A percentile compares a stretch with the other conserved stretches of the same genome.
These are phyloP conservation scores for Plenodomus lindquistii DNA, from an alignment of 2,329 filamentous ascomycete species.

Conservation along the genomic window DNA sequence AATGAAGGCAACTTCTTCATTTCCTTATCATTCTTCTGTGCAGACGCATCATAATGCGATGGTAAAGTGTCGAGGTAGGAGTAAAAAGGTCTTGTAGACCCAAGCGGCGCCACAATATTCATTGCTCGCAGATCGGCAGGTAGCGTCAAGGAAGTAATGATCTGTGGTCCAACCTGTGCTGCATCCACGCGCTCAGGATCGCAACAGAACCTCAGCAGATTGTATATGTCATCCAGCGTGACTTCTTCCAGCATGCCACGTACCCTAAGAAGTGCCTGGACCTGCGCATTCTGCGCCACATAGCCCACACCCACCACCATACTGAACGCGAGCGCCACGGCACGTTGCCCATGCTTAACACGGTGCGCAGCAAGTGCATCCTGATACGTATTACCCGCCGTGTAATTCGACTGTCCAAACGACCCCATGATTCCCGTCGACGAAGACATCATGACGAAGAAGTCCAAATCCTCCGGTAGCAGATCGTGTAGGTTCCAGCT, in stretches of 20 bases:
- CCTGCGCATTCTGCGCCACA: conserved; percentile 18
- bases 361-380: conserved; percentile 31
- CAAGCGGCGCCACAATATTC: conserved; percentile 18
- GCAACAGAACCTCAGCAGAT: conserved; percentile 22
- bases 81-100: conserved; percentile 15
- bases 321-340: conserved; percentile 22
- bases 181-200: conserved; percentile 9
- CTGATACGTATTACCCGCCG: conserved; percentile 28
- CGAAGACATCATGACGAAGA: conserved; percentile 31
- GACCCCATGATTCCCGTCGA: conserved; percentile 24
- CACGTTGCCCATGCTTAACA: conserved; percentile 12
- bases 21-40: conserved; percentile 1
- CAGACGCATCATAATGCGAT: conserved; percentile 7
- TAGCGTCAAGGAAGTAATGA: conserved; percentile 20
- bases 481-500: conserved; percentile 35
- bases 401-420: conserved; percentile 28
- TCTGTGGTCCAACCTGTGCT: conserved; percentile 10
- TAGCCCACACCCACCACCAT: conserved; percentile 16
- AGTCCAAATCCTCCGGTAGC: conserved; percentile 21
- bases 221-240: conserved; percentile 19
- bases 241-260: conserved; percentile 17
- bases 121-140: conserved; percentile 18
- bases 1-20: conserved; percentile 7
- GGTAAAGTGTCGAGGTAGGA: conserved; percentile 11
- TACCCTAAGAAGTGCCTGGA: conserved; percentile 9